Conservation (phyloP, 2,329 filamentous ascomycete genomes). For the Aschersonia sp. region DNA sequence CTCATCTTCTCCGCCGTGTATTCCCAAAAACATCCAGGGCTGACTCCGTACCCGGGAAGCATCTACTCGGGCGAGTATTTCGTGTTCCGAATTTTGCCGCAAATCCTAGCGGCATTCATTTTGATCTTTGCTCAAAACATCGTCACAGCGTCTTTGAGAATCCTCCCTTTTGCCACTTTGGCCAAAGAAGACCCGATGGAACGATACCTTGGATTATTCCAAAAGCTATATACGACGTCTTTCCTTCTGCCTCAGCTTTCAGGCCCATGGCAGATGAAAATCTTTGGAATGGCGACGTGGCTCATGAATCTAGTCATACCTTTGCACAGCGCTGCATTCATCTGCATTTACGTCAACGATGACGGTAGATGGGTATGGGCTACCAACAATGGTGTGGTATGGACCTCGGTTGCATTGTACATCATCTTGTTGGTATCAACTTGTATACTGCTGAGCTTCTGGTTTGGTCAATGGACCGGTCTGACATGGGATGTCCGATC, state of each 20-base stretch:
- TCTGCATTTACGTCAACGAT: slow-evolving; percentile 39
- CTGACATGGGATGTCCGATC: slow-evolving; percentile 75
- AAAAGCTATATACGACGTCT: slow-evolving; percentile 52
- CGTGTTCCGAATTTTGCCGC: slow-evolving; percentile 72
- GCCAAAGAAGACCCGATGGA: slow-evolving; percentile 44
- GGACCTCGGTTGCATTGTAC: slow-evolving; percentile 65
- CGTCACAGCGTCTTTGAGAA: slow-evolving; percentile 58
- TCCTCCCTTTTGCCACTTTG: slow-evolving; percentile 68
- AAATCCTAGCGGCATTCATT: slow-evolving; percentile 55
- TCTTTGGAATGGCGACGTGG: slow-evolving; percentile 59
- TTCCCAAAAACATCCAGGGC: slow-evolving; percentile 45
- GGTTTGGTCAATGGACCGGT: slow-evolving; percentile 53
- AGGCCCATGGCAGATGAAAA: slow-evolving; percentile 52
- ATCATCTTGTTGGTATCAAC: slow-evolving; percentile 46
- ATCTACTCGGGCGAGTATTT: slow-evolving; percentile 69
- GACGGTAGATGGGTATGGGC: slow-evolving; percentile 59
- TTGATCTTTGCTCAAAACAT: slow-evolving; percentile 67
- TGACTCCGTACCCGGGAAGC: slow-evolving; percentile 49
- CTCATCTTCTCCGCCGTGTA: slow-evolving; percentile 61
- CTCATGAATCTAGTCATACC: slow-evolving; percentile 67
- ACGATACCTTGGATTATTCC: slow-evolving; percentile 51
- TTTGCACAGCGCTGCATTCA: slow-evolving; percentile 65
- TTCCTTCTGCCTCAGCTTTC: slow-evolving; percentile 46
- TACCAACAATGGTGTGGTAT: slow-evolving; percentile 61
- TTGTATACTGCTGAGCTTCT: slow-evolving; percentile 41